Percentiles rank a stretch among this genome's conserved stretches.
Conservation (phyloP, 371 early-diverging fungal species). For the Nosema granulosis region DNA sequence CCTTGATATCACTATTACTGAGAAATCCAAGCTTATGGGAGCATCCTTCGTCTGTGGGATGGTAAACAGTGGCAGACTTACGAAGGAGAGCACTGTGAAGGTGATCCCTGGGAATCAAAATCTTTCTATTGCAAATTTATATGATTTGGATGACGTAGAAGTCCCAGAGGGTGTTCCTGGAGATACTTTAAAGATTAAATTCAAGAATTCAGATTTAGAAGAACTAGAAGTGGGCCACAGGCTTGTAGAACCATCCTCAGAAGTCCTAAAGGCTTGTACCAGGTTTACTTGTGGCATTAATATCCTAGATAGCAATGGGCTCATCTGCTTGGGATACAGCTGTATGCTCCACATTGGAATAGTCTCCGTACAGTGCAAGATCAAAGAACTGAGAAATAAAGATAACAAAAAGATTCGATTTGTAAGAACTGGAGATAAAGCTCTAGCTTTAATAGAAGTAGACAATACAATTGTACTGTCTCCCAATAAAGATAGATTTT, state of each 20-base stretch:
- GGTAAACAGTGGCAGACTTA: conserved; percentile 56
- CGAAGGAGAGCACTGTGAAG: conserved; percentile 31
- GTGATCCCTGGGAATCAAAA: conserved; percentile 53
- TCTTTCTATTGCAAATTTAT: conserved; percentile 40
- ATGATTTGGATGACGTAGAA: conserved; percentile 65
- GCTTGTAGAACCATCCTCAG: conserved; percentile 30
- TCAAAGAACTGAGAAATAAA: conserved; percentile 59
- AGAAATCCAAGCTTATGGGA: conserved; percentile 60
- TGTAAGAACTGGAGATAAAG: conserved; percentile 60
- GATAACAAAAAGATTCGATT: conserved; percentile 64
- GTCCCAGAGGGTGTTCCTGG: conserved; percentile 58
- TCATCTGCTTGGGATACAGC: conserved; percentile 63
- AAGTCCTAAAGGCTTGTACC: conserved; percentile 41
- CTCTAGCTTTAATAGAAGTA: conserved; percentile 55
- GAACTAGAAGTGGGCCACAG: conserved; percentile 59
- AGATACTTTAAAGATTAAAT: conserved; percentile 62
- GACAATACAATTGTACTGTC: conserved; percentile 49
- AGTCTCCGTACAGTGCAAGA: conserved; percentile 47
- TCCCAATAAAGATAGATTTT: conserved; percentile 61
- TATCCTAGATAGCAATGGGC: conserved; percentile 61
- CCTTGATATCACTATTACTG: conserved; percentile 47
- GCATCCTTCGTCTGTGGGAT: conserved; percentile 38
- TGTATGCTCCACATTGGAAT: conserved; percentile 65
- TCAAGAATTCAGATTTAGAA: conserved; percentile 60
- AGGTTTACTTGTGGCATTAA: conserved; percentile 61